phyloP scores from a whole-genome alignment of 345 rosid genomes.

The Abelmoschus esculentus region DNA sequence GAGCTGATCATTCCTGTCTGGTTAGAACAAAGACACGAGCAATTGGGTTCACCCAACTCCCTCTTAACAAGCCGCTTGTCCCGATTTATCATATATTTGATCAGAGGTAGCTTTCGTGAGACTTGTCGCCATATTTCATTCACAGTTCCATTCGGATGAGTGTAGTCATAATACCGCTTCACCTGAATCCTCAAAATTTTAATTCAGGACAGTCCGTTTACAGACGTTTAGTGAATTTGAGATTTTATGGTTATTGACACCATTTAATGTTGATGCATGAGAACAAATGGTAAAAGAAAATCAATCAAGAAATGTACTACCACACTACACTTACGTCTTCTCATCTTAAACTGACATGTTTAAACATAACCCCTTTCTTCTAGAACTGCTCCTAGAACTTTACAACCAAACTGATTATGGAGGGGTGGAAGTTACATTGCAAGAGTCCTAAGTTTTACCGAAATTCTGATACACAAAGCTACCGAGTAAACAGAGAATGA shows the following conservation, averaged over 20 bases:
- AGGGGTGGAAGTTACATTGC: not conserved
- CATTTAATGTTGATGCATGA: not conserved
- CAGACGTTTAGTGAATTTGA: not conserved
- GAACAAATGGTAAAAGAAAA: not conserved
- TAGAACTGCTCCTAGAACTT: not conserved
- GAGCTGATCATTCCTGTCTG: constrained; percentile 43
- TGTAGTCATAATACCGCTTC: constrained; percentile 52
- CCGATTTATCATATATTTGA: constrained; percentile 75
- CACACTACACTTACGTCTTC: not conserved
- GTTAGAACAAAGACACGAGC: constrained; percentile 77
- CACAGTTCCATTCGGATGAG: constrained; percentile 62
- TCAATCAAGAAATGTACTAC: not conserved
- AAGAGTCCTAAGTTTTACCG: not conserved
- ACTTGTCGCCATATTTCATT: constrained; percentile 88
- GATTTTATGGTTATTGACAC: not conserved
- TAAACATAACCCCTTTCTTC: constrained; percentile 6
- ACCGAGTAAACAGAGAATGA: not conserved
- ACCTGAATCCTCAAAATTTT: constrained; percentile 40
- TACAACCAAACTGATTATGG: not conserved
- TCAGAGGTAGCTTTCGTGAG: constrained; percentile 71
- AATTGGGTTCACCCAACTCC: constrained; percentile 46
- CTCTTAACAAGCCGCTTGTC: constrained; percentile 67
- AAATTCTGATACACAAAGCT: not conserved
- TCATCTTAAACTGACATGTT: not conserved
- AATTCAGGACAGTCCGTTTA: not conserved